Evolutionary conservation across 2,329 filamentous ascomycete genomes (phyloP).

Genomic region (Simplicillium sp.): DNA sequence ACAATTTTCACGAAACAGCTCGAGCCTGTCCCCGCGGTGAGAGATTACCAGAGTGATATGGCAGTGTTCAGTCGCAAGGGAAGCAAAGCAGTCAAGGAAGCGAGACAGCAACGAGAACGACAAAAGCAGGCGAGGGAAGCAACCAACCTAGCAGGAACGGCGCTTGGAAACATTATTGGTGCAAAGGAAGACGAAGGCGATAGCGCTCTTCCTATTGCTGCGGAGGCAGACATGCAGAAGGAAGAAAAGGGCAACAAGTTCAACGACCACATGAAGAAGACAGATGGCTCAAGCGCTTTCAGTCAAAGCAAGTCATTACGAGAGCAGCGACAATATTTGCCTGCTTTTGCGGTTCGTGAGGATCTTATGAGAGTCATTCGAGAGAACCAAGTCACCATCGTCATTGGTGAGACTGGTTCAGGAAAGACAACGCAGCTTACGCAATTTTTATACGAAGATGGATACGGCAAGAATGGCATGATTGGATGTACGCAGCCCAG

Average conservation of each 20-base stretch:
- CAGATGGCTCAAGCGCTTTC: slow-evolving; percentile 78
- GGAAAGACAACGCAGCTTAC: slow-evolving; percentile 97
- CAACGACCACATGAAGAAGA: slow-evolving; percentile 79
- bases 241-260: slow-evolving; percentile 60
- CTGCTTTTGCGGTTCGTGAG: slow-evolving; percentile 92
- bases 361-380: slow-evolving; percentile 85
- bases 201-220: slow-evolving; percentile 69
- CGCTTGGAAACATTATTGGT: slow-evolving; percentile 89
- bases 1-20: slow-evolving; percentile 97
- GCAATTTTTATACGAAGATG: slow-evolving; percentile 92
- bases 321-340: slow-evolving; percentile 87
- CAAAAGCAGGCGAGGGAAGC: slow-evolving; percentile 93
- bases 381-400: slow-evolving; percentile 95
- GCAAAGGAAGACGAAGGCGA: slow-evolving; percentile 90
- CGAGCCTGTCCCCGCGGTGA: slow-evolving; percentile 86
- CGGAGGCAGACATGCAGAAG: slow-evolving; percentile 57
- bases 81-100: slow-evolving; percentile 85
- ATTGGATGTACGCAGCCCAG: slow-evolving; percentile 96
- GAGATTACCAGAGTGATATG: slow-evolving; percentile 96
- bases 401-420: slow-evolving; percentile 93
- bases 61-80: slow-evolving; percentile 95
- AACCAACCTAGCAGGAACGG: slow-evolving; percentile 84
- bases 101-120: slow-evolving; percentile 82
- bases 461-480: slow-evolving; percentile 77
- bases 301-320: slow-evolving; percentile 83